Base-by-base conservation (phyloP, 2,329 filamentous ascomycete species). In the Pyrenophora tritici-repentis region DNA sequence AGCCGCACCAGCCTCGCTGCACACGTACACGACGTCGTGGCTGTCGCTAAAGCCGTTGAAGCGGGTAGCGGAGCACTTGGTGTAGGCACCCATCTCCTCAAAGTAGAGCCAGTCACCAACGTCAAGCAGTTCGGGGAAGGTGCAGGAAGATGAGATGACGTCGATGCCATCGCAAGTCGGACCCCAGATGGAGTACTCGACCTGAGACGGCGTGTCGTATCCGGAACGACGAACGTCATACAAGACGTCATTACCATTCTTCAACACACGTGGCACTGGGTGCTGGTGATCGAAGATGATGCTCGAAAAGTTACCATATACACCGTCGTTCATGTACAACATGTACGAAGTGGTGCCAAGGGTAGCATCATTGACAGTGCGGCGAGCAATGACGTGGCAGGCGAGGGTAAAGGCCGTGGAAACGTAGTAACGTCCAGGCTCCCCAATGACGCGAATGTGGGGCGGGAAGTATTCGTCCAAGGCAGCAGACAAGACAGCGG, bases 231-330 rank as follows among this genome's bases (percentile, higher is more conserved):
- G 63, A 8, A 61, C 40, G 12, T 73, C 77, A 72, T 86, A 87
- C 68, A 85, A 71, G 56, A 83, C 82, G 53, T 79, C 77, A 56
- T 81, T 75, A 54, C 81, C 79, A 16, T 82, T 79, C 61, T 86
- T 87, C 47, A 99, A 81, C 51, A 97, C 83, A 75, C 89, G 90
- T 48, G 93, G 90, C 38, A 89, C 77, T 1, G 94, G 94, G 67
- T 95, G 84, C 81, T 99, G 94, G 76, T 97, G 94, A 71, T 97
- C 94, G 73, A 97, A 99, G 81, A 97, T 96, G 82, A 97, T 97
- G 84, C 91, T 95, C 61, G 91, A 96, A 72, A 99, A 97, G 79
- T 97, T 97, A 68, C 94, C 94, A 70, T 99, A 99, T 46, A 97
- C 88, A 22, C 94, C 94, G 65, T 99, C 94, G 72, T 99, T 99